Conservation (phyloP, 495 filamentous ascomycete genomes). For the Chaetomidium leptoderma region DNA sequence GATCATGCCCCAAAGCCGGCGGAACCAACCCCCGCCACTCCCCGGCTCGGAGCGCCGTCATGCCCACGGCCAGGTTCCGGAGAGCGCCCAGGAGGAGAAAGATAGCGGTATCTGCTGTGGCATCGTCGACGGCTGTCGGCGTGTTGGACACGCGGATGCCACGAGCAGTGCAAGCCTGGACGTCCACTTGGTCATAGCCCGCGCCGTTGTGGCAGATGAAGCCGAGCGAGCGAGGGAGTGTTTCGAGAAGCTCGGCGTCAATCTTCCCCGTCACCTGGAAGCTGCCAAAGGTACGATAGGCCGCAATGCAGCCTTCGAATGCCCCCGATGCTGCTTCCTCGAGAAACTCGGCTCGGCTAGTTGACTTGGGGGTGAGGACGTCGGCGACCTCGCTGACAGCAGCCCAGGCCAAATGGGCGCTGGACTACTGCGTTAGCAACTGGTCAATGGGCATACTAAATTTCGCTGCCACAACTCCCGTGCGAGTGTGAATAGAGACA, state of each 20-base stretch:
- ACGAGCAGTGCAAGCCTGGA: slow-evolving; percentile 62
- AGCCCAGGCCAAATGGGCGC: slow-evolving; percentile 31
- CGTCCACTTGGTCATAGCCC: slow-evolving; percentile 77
- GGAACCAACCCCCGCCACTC: slow-evolving; percentile 51
- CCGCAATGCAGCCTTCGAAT: slow-evolving; percentile 61
- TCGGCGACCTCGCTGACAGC: slow-evolving; percentile 27
- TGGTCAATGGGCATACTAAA: not conserved
- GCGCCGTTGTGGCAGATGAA: slow-evolving; percentile 86
- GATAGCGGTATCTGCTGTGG: slow-evolving; percentile 73
- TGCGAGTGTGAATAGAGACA: not conserved
- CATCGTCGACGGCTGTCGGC: slow-evolving; percentile 74
- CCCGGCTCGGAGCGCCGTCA: slow-evolving; percentile 59
- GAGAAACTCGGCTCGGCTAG: slow-evolving; percentile 54
- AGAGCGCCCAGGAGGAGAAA: slow-evolving; percentile 76
- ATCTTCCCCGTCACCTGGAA: slow-evolving; percentile 62
- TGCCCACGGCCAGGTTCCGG: slow-evolving; percentile 61
- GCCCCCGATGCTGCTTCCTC: slow-evolving; percentile 64
- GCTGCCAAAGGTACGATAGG: slow-evolving; percentile 75
- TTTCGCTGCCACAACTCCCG: not conserved
- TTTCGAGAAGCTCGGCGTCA: slow-evolving; percentile 61
- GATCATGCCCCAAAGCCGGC: slow-evolving; percentile 58
- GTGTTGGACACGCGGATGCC: slow-evolving; percentile 71
- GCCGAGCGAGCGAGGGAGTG: slow-evolving; percentile 61
- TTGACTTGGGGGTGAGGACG: slow-evolving; percentile 26
- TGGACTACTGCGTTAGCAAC: slow-evolving; percentile 5